A percentile compares a stretch with the other conserved stretches of the same genome.
phyloP scores from a whole-genome alignment of 192 early-diverging fungal genomes.

The Coemansia reversa region DNA sequence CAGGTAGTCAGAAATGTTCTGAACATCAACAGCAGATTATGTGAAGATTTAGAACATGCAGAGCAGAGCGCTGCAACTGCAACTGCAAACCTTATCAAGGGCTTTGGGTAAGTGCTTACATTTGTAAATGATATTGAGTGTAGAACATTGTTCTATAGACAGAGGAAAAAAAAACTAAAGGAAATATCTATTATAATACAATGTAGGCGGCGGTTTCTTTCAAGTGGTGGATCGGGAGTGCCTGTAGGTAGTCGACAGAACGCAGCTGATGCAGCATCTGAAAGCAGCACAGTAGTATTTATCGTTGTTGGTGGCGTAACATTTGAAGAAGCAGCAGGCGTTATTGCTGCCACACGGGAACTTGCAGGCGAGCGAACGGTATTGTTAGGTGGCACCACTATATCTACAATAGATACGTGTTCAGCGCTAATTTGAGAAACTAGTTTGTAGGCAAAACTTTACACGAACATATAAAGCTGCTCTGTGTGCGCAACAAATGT shows the following conservation, averaged over 20 bases:
- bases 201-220: constrained; percentile 45
- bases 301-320: constrained; percentile 49
- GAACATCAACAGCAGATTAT: constrained; percentile 6
- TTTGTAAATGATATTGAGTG: background rate
- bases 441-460: background rate
- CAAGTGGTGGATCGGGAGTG: constrained; percentile 4
- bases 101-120: constrained; percentile 36
- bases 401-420: constrained; percentile 6
- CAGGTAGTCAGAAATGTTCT: constrained; percentile 31
- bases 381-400: constrained; percentile 30
- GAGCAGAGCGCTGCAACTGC: constrained; percentile 32
- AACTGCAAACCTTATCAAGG: constrained; percentile 45
- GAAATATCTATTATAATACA: background rate
- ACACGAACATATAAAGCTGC: background rate
- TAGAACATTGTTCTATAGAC: background rate
- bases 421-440: background rate
- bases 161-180: background rate
- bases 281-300: constrained; percentile 30
- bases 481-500: background rate
- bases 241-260: constrained; percentile 4
- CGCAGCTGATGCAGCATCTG: constrained; percentile 27
- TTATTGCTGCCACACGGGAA: constrained; percentile 28
- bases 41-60: constrained; percentile 33
- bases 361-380: constrained; percentile 28
- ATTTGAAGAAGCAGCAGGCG: constrained; percentile 32